These are phyloP conservation scores for Hyphodiscus sp. DNA, from an alignment of 2,329 filamentous ascomycete species.

Conservation along the genomic window DNA sequence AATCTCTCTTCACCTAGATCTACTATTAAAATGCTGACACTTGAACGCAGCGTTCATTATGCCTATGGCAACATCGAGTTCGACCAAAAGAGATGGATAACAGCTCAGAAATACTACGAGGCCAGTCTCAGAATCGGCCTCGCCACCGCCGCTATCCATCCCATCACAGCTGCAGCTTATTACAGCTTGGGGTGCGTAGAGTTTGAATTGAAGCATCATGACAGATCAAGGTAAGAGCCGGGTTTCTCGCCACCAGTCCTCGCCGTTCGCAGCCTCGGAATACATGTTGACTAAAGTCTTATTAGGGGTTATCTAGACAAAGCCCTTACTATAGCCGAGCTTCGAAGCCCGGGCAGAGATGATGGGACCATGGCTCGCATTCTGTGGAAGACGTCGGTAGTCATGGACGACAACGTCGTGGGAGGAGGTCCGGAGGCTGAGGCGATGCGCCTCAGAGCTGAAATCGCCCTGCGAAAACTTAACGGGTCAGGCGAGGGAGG, in stretches of 20 bases:
- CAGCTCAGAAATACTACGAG: constrained; percentile 9
- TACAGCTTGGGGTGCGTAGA: constrained; percentile 14
- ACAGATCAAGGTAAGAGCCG: constrained; percentile 7
- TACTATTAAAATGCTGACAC: too few relatives aligned
- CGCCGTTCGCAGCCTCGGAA: too few relatives aligned
- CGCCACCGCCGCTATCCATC: constrained; percentile 13
- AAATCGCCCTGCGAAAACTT: constrained; percentile 11
- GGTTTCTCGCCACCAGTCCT: background rate
- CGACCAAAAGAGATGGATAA: constrained; percentile 5
- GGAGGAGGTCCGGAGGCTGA: constrained; percentile 11
- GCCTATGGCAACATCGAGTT: constrained; percentile 18
- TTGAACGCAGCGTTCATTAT: constrained; percentile 13
- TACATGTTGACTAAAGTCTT: too few relatives aligned
- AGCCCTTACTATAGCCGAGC: constrained; percentile 14
- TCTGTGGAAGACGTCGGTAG: constrained; percentile 16
- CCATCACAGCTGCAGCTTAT: constrained; percentile 16
- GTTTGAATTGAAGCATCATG: constrained; percentile 3
- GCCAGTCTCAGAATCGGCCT: constrained; percentile 10
- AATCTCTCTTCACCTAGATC: too few relatives aligned
- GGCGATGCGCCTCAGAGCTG: constrained; percentile 12
- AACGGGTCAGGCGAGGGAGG: constrained; percentile 28
- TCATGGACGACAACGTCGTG: constrained; percentile 17
- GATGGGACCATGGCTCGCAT: constrained; percentile 19
- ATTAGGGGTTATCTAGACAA: constrained; percentile 16
- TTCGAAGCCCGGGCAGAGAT: constrained; percentile 17